Conservation (phyloP, 805 yeast genomes). For the Candida bentonensis region DNA sequence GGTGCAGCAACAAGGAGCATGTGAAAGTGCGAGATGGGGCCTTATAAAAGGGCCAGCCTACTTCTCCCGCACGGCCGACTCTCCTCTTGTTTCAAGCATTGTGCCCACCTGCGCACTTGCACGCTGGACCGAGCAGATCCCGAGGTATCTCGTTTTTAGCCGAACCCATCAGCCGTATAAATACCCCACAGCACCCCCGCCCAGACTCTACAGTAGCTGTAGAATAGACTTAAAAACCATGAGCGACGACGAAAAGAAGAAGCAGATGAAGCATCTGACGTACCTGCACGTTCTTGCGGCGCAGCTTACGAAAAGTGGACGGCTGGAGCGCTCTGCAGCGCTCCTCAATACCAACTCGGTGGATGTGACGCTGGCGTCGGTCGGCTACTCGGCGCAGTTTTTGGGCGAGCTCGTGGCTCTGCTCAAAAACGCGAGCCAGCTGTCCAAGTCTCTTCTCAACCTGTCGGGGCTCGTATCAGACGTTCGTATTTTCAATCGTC, state of each 20-base stretch:
- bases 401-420: conserved; percentile 9
- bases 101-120: too few relatives aligned
- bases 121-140: too few relatives aligned
- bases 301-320: neutral
- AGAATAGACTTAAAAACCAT: too few relatives aligned
- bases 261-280: neutral
- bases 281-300: neutral
- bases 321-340: neutral
- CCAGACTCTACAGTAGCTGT: too few relatives aligned
- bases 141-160: too few relatives aligned
- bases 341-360: neutral
- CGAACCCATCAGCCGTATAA: too few relatives aligned
- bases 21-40: too few relatives aligned
- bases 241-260: conserved; percentile 2
- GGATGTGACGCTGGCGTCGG: conserved; percentile 15
- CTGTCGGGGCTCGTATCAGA: conserved; percentile 19
- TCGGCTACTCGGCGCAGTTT: conserved; percentile 17
- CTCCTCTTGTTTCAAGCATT: too few relatives aligned
- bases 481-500: conserved; percentile 24
- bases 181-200: too few relatives aligned
- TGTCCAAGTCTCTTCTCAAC: conserved; percentile 5
- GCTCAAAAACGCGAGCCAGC: neutral
- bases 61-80: too few relatives aligned
- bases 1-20: too few relatives aligned
- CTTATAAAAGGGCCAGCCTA: too few relatives aligned